Conservation (phyloP, 257 asterid genomes). For the Petunia secreta region DNA sequence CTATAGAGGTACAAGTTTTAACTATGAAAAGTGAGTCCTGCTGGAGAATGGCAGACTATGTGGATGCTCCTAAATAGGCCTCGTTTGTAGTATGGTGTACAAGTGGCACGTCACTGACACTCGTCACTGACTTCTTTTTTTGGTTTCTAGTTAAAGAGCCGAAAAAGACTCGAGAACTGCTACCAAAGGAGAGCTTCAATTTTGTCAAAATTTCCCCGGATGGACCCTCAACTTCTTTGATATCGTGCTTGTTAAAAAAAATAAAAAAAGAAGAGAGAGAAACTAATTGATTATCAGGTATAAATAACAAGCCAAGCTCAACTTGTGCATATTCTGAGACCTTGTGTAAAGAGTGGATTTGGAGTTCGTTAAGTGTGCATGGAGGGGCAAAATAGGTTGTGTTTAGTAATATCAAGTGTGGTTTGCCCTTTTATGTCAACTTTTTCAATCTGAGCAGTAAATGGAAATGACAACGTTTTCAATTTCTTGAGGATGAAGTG, state of each 20-base stretch:
- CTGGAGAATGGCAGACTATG: background rate
- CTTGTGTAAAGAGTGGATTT: background rate
- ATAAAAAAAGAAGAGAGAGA: too few relatives aligned
- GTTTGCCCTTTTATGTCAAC: background rate
- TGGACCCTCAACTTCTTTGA: too few relatives aligned
- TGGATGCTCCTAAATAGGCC: background rate
- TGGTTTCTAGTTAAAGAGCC: too few relatives aligned
- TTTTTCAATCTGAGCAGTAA: background rate
- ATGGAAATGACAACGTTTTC: background rate
- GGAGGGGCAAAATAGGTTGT: background rate
- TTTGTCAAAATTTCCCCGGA: background rate
- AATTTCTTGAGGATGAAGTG: background rate
- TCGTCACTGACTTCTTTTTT: too few relatives aligned
- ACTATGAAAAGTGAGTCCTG: background rate
- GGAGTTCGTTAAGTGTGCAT: background rate
- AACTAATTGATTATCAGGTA: background rate
- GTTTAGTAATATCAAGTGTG: background rate
- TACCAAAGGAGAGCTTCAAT: too few relatives aligned
- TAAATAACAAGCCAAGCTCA: background rate
- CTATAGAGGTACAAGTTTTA: background rate
- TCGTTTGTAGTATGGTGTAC: background rate
- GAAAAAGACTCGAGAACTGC: too few relatives aligned
- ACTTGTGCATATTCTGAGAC: background rate
- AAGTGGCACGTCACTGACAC: background rate
- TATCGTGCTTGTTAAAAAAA: too few relatives aligned